Evolutionary conservation across 768 basidiomycete species (phyloP).

Genomic region (Baorangia bicolor): DNA sequence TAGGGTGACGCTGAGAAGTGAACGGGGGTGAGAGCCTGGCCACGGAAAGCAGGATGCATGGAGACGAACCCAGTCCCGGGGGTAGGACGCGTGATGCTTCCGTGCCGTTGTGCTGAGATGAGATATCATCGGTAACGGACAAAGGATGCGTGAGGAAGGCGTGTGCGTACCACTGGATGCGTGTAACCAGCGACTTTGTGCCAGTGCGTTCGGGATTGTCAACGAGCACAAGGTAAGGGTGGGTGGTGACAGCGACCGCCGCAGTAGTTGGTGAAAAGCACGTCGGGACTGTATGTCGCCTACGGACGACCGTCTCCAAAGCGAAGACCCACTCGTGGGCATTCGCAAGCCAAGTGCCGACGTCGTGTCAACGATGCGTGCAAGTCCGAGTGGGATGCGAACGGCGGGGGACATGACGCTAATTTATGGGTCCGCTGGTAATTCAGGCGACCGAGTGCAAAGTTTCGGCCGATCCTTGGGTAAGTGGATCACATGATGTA

Average conservation of each 20-base stretch:
- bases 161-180: slow-evolving; percentile 16
- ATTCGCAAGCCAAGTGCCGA: slow-evolving; percentile 6
- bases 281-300: background rate
- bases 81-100: slow-evolving; percentile 55
- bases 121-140: background rate
- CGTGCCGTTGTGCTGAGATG: slow-evolving; percentile 39
- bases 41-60: no score
- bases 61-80: slow-evolving; percentile 65
- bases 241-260: background rate
- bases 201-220: background rate
- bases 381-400: slow-evolving; percentile 12
- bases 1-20: slow-evolving; percentile 66
- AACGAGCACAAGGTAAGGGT: background rate
- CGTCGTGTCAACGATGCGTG: slow-evolving; percentile 9
- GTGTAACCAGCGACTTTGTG: slow-evolving; percentile 14
- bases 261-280: slow-evolving; percentile 11
- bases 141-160: background rate
- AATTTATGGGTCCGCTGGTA: background rate
- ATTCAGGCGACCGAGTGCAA: background rate
- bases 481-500: background rate
- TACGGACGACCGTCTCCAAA: slow-evolving; percentile 1
- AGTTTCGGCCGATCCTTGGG: background rate
- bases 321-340: background rate
- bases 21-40: background rate
- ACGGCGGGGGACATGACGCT: background rate